Conservation (phyloP, 192 early-diverging fungal species). For the Phlyctochytrium bullatum region DNA sequence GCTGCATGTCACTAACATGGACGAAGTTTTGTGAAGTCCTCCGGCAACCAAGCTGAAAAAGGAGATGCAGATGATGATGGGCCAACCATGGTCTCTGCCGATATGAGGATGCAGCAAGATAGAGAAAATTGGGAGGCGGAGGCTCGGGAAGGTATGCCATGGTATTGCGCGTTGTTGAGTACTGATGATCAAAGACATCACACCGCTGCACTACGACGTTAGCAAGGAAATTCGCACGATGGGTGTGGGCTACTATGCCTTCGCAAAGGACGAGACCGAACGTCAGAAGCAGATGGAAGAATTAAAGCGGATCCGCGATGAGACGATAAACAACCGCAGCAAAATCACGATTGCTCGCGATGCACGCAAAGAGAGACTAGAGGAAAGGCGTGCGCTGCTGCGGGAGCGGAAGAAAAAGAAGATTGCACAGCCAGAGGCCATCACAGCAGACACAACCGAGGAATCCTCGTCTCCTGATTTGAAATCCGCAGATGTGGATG, state of each 20-base stretch:
- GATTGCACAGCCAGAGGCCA: conserved; percentile 2
- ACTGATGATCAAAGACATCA: neutral
- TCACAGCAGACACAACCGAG: too few species aligned
- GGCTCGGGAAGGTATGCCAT: conserved; percentile 15
- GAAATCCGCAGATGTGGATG: too few species aligned
- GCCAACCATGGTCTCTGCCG: conserved; percentile 25
- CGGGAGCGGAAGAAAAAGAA: conserved; percentile 22
- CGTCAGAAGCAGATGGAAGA: conserved; percentile 60
- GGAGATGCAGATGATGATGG: neutral
- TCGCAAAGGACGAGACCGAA: conserved; percentile 62
- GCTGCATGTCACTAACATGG: too few species aligned
- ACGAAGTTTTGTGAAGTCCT: too few species aligned
- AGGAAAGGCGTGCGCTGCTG: conserved; percentile 31
- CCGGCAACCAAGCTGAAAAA: conserved; percentile 2
- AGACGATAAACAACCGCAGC: conserved; percentile 30
- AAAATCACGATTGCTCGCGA: conserved; percentile 16
- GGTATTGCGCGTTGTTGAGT: too few species aligned
- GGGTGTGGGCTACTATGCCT: conserved; percentile 68
- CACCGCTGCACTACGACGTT: conserved; percentile 42
- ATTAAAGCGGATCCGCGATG: conserved; percentile 51
- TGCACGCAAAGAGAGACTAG: conserved; percentile 30
- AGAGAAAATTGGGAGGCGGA: conserved; percentile 35
- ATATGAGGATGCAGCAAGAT: conserved; percentile 35
- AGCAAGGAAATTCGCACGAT: conserved; percentile 58
- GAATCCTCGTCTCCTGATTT: too few species aligned